Conservation (phyloP, 2,329 filamentous ascomycete species). For the Myriosclerotinia curreyana region DNA sequence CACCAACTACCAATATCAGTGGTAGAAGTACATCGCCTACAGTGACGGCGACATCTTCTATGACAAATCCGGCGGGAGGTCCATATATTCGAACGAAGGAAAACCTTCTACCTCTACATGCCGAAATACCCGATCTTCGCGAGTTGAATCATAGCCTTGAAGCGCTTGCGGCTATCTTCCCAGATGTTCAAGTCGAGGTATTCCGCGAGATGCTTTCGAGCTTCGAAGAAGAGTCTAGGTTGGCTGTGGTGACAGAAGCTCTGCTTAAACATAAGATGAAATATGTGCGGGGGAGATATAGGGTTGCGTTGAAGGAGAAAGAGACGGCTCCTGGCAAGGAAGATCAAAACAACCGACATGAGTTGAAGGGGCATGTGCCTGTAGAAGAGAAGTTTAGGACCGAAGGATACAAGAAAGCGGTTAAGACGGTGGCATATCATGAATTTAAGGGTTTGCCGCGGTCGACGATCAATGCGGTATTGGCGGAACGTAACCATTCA, state of each 20-base stretch:
- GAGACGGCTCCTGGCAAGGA: slow-evolving; percentile 36
- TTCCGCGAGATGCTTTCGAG: slow-evolving; percentile 76
- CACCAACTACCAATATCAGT: slow-evolving; percentile 8
- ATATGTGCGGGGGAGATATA: slow-evolving; percentile 69
- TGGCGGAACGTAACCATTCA: slow-evolving; percentile 77
- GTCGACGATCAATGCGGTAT: slow-evolving; percentile 72
- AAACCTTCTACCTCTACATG: slow-evolving; percentile 48
- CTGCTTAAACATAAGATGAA: slow-evolving; percentile 68
- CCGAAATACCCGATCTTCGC: slow-evolving; percentile 60
- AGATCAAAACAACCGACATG: slow-evolving; percentile 22
- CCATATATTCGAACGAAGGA: slow-evolving; percentile 55
- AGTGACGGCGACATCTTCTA: slow-evolving; percentile 26
- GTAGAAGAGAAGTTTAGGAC: slow-evolving; percentile 66
- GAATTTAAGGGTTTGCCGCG: slow-evolving; percentile 74
- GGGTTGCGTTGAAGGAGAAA: slow-evolving; percentile 42
- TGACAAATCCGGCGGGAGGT: slow-evolving; percentile 21
- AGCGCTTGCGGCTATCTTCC: slow-evolving; percentile 69
- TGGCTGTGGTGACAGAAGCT: slow-evolving; percentile 74
- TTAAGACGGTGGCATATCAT: slow-evolving; percentile 63
- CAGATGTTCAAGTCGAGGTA: slow-evolving; percentile 76
- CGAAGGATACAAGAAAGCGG: slow-evolving; percentile 64
- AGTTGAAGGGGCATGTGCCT: slow-evolving; percentile 43
- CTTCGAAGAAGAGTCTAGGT: slow-evolving; percentile 71
- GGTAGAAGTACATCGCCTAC: slow-evolving; percentile 37
- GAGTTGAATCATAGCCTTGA: slow-evolving; percentile 69